A percentile compares a stretch with the other conserved stretches of the same genome.
These are phyloP conservation scores for Alloascoidea hylecoeti DNA, from an alignment of 805 yeast species.

Conservation along the genomic window DNA sequence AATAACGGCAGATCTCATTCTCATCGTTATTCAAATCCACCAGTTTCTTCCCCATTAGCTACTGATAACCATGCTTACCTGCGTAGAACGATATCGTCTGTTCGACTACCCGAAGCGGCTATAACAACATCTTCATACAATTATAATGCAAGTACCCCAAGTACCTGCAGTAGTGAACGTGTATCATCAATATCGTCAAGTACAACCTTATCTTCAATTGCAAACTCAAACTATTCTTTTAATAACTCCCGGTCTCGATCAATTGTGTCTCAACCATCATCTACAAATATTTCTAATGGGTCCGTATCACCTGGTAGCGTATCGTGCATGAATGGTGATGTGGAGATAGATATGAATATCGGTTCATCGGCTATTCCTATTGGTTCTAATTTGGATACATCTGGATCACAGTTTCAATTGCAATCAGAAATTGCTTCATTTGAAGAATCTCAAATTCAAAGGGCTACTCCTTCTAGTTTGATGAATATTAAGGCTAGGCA, in stretches of 20 bases:
- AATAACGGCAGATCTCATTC: neutral
- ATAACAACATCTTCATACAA: neutral
- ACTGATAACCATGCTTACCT: neutral
- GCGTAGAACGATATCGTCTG: constrained; percentile 1
- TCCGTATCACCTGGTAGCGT: no score
- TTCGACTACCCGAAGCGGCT: constrained; percentile 1
- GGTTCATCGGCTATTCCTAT: neutral
- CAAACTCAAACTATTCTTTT: neutral
- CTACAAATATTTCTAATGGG: neutral
- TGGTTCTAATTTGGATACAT: neutral
- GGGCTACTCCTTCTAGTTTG: constrained; percentile 1
- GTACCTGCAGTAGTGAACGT: no score
- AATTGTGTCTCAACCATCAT: neutral
- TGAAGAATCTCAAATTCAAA: neutral
- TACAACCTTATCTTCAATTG: constrained; percentile 1
- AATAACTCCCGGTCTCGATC: neutral
- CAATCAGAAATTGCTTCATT: neutral
- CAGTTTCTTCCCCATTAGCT: neutral
- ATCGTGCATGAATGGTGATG: neutral
- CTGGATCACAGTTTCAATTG: neutral
- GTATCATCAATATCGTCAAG: neutral
- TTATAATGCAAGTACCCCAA: neutral
- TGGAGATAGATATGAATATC: neutral
- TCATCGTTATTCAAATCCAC: neutral
- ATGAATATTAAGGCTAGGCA: neutral